Evolutionary conservation across 768 basidiomycete genomes (phyloP), one percentile per base, ranked within the genome.

Genomic region (Leucocoprinus sp.): DNA sequence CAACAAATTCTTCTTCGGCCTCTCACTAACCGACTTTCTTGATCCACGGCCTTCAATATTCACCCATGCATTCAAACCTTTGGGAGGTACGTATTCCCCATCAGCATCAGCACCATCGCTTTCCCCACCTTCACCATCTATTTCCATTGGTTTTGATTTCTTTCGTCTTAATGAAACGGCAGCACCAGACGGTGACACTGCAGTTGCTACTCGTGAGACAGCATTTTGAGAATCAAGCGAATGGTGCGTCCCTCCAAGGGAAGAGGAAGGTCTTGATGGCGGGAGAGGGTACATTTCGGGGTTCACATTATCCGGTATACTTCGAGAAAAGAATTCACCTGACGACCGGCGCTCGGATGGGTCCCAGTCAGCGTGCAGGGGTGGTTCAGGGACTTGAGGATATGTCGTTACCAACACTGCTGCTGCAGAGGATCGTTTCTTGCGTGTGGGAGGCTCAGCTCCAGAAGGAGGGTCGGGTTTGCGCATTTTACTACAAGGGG

Each of bases 81-180:
- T 55, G 28, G 55, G 52, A 31, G 60, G 64, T 14, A 71, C 63
- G 45, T 69, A 80, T 60, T 85, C 84, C 15, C 70, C 81, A 57
- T 86, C 84, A 2, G 81, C 83, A 52, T 85, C 76, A n/a, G 70
- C 74, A 1, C 79, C 82, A 27, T 82, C 84, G 51, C 78, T 80
- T 45, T 83, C 80, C 3, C 71, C 70, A 21, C 68, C 75, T 3
- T 78, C 76, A 1, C 72, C 69, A 1, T 31, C 31, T n/a, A 8
- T 7, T 4, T 66, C 62, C 5, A 63, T 48, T 3, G 72, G 69
- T 27, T 74, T 68, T 2, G 76, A 76, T 53, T 75, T 82, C 58
- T 76, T 76, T 51, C 71, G 68, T 55, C 67, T 75, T 43, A 72
- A 55, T 3, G 57, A 56, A 15, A 57, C 50, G 44, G 61, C 56